phyloP scores from a whole-genome alignment of 2,329 filamentous ascomycete species.

The Colletotrichum plurivorum region DNA sequence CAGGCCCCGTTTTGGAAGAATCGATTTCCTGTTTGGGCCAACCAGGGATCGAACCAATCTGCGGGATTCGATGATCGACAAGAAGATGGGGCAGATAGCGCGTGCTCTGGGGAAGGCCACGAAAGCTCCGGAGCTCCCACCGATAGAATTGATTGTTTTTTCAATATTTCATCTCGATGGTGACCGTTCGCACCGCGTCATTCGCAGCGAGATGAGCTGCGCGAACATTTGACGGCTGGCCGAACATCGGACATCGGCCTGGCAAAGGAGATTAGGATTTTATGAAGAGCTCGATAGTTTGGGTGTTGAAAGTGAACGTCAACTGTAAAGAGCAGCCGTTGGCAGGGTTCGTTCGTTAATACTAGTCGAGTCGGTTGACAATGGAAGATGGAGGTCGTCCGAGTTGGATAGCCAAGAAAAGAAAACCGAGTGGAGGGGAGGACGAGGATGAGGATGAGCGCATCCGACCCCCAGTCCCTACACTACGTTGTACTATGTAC shows the following conservation, averaged over 20 bases:
- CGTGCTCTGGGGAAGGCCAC: slow-evolving; percentile 27
- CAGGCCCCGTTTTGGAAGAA: slow-evolving; percentile 13
- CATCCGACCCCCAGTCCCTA: too few relatives aligned
- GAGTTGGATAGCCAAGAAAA: slow-evolving; percentile 6
- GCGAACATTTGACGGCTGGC: background rate
- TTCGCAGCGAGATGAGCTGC: slow-evolving; percentile 13
- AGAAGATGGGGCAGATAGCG: slow-evolving; percentile 23
- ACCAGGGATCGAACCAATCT: slow-evolving; percentile 28
- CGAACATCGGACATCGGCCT: slow-evolving; percentile 6
- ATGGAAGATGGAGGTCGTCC: background rate
- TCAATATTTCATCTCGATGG: slow-evolving; percentile 34
- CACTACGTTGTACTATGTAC: too few relatives aligned
- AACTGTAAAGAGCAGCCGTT: background rate
- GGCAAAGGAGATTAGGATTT: background rate
- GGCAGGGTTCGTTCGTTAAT: background rate
- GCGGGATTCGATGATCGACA: slow-evolving; percentile 38
- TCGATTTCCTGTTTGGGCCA: slow-evolving; percentile 30
- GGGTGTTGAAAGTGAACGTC: background rate
- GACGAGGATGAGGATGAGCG: too few relatives aligned
- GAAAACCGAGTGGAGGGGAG: background rate
- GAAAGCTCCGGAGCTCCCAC: slow-evolving; percentile 17
- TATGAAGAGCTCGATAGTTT: background rate
- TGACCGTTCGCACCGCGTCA: background rate
- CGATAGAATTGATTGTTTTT: slow-evolving; percentile 3
- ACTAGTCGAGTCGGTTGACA: background rate